Conservation (phyloP, 352 stramenopile species). For the Aphanomyces cochlioides region DNA sequence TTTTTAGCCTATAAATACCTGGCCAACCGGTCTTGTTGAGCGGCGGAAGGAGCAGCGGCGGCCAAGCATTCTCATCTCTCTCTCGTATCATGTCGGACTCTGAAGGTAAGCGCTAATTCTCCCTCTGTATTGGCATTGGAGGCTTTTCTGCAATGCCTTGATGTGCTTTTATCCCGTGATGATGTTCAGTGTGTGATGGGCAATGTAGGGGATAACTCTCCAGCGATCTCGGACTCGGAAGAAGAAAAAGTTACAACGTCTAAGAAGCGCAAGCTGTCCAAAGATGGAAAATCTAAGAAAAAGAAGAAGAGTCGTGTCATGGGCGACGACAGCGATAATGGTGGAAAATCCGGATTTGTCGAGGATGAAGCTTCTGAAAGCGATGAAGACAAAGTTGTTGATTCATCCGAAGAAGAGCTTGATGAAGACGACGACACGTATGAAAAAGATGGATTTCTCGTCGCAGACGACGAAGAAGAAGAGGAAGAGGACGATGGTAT, state of each 20-base stretch:
- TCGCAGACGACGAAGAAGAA: constrained; percentile 76
- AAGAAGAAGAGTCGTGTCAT: constrained; percentile 60
- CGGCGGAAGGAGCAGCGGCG: background rate
- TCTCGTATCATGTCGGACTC: constrained; percentile 9
- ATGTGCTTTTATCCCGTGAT: too few relatives aligned
- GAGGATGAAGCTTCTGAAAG: constrained; percentile 88
- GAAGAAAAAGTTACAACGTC: constrained; percentile 54
- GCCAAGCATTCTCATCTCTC: background rate
- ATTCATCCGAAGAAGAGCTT: constrained; percentile 78
- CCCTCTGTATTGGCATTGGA: too few relatives aligned
- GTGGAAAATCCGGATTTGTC: constrained; percentile 74
- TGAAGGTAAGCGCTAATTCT: constrained; percentile 10
- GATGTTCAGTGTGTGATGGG: background rate
- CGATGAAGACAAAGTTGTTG: constrained; percentile 33
- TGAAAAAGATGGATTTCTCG: constrained; percentile 85
- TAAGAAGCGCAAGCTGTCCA: constrained; percentile 41
- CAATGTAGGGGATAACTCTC: constrained; percentile 40
- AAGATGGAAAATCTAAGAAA: constrained; percentile 45
- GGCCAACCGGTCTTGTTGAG: background rate
- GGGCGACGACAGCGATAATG: constrained; percentile 61
- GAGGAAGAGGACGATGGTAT: constrained; percentile 60
- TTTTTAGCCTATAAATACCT: constrained; percentile 25
- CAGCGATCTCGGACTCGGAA: constrained; percentile 82
- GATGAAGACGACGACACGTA: constrained; percentile 86
- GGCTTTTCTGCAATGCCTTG: too few relatives aligned